Evolutionary conservation across 192 early-diverging fungal species (phyloP).

Genomic region (Physocladia obscura): DNA sequence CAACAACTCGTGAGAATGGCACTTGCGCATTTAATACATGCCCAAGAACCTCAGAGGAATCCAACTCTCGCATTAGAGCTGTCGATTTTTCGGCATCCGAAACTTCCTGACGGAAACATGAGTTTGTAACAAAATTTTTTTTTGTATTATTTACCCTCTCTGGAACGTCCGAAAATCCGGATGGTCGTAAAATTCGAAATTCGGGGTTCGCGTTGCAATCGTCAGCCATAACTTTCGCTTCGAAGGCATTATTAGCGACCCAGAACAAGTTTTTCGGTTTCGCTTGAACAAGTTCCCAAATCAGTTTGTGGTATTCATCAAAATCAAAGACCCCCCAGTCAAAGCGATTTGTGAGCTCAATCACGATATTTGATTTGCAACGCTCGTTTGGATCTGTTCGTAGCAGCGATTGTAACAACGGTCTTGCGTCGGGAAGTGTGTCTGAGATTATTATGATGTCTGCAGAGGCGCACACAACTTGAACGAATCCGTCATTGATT

Average conservation of each 20-base stretch:
- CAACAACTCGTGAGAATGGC: conserved; percentile 15
- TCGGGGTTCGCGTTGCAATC: conserved; percentile 16
- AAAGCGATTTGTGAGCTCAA: conserved; percentile 24
- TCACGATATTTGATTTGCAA: conserved; percentile 18
- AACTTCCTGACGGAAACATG: not conserved
- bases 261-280: conserved; percentile 13
- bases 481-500: conserved; percentile 21
- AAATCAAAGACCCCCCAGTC: conserved; percentile 26
- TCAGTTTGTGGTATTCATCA: conserved; percentile 22
- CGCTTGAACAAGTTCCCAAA: conserved; percentile 13
- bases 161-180: conserved; percentile 17
- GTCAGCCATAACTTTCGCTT: conserved; percentile 28
- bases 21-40: conserved; percentile 1
- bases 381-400: conserved; percentile 11
- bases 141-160: not conserved
- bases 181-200: conserved; percentile 23
- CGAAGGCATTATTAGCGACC: conserved; percentile 30
- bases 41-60: conserved; percentile 17
- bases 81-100: not conserved
- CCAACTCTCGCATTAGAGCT: conserved; percentile 21
- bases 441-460: conserved; percentile 20
- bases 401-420: conserved; percentile 20
- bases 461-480: not conserved
- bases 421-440: conserved; percentile 22
- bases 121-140: not conserved